Evolutionary conservation across 1,139 yeast species (phyloP), one percentile per base, ranked within the genome.

Genomic region (Suhomyces atakaporum): DNA sequence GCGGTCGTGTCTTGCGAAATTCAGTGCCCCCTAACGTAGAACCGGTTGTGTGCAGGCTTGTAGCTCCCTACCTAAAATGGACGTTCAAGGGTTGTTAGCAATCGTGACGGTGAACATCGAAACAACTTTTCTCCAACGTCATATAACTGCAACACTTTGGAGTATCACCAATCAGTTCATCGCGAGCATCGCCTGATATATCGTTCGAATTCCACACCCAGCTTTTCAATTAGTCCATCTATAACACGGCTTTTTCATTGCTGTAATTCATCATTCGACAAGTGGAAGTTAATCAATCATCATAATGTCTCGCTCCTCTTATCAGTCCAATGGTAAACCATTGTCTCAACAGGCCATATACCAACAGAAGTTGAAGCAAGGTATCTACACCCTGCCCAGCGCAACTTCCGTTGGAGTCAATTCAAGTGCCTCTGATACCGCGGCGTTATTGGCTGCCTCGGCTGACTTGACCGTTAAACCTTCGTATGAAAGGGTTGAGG

Each of bases 341-440:
- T 68, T 84, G 43, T 79, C 87, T 29, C 78, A 76, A 46, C 86
- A 82, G 56, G 95, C 95, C 3, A 61, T 81, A 38, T 87, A 86
- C 63, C 83, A 81, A 49, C 90, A 88, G 45, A 83, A 83, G 53
- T 63, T 83, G 55, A 84, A 77, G 53, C 84, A 82, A 53, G 96
- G 96, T 26, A 71, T 81, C 35, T 87, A 73, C 62, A 74, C 76
- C 46, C 71, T 79, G 38, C 96, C 96, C 2, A 81, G 86, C 9
- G 71, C 69, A 35, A 78, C 81, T 4, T 63, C 75, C 11, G 74
- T 85, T 3, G 96, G 97, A 10, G 92, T 86, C 38, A 75, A 74
- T 50, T 69, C 77, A 40, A 68, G 69, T 35, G 89, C 89, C 21
- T 77, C 87, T 9, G 89, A 82, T 55, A 77, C 85, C 3, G 94